Percentiles rank a stretch among this genome's conserved stretches.
phyloP scores from a whole-genome alignment of 1,284 basidiomycete genomes.

The Meira miltonrushii region DNA sequence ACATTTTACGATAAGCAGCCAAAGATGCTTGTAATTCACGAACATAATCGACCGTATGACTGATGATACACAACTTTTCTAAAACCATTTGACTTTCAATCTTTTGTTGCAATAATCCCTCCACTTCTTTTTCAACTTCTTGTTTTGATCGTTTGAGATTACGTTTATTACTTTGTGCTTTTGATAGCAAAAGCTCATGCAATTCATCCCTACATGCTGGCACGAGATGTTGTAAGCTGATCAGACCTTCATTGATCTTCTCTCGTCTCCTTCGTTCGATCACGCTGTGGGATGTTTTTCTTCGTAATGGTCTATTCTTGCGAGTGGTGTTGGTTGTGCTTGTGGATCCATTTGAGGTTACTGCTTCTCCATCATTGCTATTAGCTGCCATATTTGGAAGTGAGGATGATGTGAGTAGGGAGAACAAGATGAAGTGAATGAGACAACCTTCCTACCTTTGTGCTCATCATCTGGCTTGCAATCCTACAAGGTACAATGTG shows the following conservation, averaged over 20 bases:
- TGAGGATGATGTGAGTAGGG: too few species aligned
- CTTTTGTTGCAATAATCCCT: slow-evolving; percentile 21
- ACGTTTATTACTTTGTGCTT: background rate
- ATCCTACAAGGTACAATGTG: too few species aligned
- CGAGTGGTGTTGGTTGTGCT: slow-evolving; percentile 5
- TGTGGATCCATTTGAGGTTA: too few species aligned
- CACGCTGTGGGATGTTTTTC: slow-evolving; percentile 50
- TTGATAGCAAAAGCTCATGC: slow-evolving; percentile 28
- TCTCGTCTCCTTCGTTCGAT: slow-evolving; percentile 48
- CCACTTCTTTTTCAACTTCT: slow-evolving; percentile 3
- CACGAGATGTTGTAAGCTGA: slow-evolving; percentile 37
- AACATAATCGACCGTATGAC: slow-evolving; percentile 39
- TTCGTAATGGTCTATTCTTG: slow-evolving; percentile 35
- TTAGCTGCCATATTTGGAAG: too few species aligned
- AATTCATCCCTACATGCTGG: slow-evolving; percentile 47
- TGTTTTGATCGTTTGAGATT: slow-evolving; percentile 9
- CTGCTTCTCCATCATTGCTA: too few species aligned
- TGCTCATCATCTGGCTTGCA: too few species aligned
- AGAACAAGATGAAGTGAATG: too few species aligned
- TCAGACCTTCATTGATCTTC: slow-evolving; percentile 52
- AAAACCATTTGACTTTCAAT: slow-evolving; percentile 35
- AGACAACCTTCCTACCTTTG: too few species aligned
- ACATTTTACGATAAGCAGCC: slow-evolving; percentile 21
- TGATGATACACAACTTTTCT: slow-evolving; percentile 50
- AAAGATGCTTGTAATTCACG: slow-evolving; percentile 25